Evolutionary conservation across 768 basidiomycete genomes (phyloP).

Genomic region (Ramaria rubella): DNA sequence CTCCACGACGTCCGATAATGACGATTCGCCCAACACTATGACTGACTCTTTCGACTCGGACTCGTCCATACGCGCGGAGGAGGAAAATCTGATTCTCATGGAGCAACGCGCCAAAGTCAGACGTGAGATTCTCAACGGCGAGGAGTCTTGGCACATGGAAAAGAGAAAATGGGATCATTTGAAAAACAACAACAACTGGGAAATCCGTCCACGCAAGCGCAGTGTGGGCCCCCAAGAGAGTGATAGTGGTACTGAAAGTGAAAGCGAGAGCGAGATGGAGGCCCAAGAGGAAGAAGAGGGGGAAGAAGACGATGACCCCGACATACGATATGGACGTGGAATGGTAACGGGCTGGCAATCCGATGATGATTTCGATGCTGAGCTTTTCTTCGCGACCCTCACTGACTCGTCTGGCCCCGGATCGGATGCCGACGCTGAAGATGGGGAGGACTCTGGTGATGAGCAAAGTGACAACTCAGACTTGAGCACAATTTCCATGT

Average conservation of each 20-base stretch:
- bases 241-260: conserved; percentile 39
- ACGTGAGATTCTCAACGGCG: conserved; percentile 25
- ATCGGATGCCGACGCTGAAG: conserved; percentile 30
- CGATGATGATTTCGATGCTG: conserved; percentile 78
- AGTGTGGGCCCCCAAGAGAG: conserved; percentile 70
- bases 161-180: conserved; percentile 53
- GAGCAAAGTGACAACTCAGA: conserved; percentile 10
- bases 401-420: conserved; percentile 45
- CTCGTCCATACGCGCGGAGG: conserved; percentile 24
- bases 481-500: conserved; percentile 29
- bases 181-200: conserved; percentile 44
- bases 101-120: conserved; percentile 45
- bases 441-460: conserved; percentile 25
- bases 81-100: conserved; percentile 15
- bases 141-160: conserved; percentile 13
- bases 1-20: conserved; percentile 39
- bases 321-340: conserved; percentile 45
- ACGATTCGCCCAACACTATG: conserved; percentile 27
- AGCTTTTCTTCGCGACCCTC: conserved; percentile 77
- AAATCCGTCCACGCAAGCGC: conserved; percentile 61
- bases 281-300: conserved; percentile 15
- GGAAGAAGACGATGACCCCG: conserved; percentile 48
- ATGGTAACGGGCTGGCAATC: conserved; percentile 67
- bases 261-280: conserved; percentile 13
- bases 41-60: conserved; percentile 38